Percentiles rank a stretch among this genome's conserved stretches.
These are phyloP conservation scores for Lathyrus aphaca DNA, from an alignment of 306 rosid genomes.

Conservation along the genomic window DNA sequence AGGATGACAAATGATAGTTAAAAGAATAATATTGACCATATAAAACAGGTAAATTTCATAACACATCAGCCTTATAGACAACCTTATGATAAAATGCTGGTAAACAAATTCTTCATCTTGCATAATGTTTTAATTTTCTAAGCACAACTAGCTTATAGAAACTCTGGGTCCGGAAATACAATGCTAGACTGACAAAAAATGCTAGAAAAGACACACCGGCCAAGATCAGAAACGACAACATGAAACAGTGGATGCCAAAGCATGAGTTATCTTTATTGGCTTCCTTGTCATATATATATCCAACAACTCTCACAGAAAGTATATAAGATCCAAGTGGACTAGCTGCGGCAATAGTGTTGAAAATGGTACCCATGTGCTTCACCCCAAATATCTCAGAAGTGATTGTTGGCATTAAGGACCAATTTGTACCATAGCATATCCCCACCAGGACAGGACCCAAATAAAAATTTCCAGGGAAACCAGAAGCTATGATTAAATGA, in stretches of 20 bases:
- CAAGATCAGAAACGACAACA: conserved; percentile 68
- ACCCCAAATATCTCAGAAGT: conserved; percentile 85
- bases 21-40: conserved; percentile 15
- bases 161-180: conserved; percentile 67
- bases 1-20: background rate
- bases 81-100: conserved; percentile 23
- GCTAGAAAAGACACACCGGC: conserved; percentile 66
- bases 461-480: conserved; percentile 70
- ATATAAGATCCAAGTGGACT: conserved; percentile 86
- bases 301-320: conserved; percentile 78
- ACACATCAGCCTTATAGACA: conserved; percentile 14
- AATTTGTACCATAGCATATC: conserved; percentile 81
- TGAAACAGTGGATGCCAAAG: conserved; percentile 72
- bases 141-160: conserved; percentile 61
- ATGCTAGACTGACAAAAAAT: conserved; percentile 57
- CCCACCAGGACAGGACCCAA: conserved; percentile 81
- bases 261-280: conserved; percentile 57
- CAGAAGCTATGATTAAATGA: conserved; percentile 66
- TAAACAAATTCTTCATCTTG: conserved; percentile 25
- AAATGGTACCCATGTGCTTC: conserved; percentile 84
- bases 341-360: conserved; percentile 77
- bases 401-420: conserved; percentile 92
- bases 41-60: conserved; percentile 2
- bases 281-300: conserved; percentile 72
- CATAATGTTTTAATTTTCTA: conserved; percentile 49